These are phyloP conservation scores for Firmiana major DNA, from an alignment of 345 rosid genomes.

Conservation along the genomic window DNA sequence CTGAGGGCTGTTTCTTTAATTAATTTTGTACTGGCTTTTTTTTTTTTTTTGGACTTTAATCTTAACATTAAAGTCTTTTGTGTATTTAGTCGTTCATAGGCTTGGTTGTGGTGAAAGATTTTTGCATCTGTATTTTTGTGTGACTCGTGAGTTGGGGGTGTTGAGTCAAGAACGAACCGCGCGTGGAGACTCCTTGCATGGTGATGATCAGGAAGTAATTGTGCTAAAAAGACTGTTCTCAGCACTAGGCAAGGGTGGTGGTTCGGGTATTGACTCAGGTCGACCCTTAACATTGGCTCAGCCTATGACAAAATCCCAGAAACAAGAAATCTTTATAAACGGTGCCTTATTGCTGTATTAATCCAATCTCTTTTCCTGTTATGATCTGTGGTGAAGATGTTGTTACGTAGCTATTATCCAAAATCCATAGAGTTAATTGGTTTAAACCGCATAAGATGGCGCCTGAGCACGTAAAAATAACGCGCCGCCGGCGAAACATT, in stretches of 20 bases:
- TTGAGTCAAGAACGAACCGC: conserved; percentile 99
- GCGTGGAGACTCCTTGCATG: conserved; percentile 59
- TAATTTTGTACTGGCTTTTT: neutral
- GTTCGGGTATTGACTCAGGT: conserved; percentile 99
- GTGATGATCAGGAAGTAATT: too few species aligned
- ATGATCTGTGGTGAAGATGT: too few species aligned
- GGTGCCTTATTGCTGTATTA: neutral
- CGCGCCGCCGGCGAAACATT: neutral
- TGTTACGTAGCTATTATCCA: too few species aligned
- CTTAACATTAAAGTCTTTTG: conserved; percentile 1
- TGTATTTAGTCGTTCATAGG: conserved; percentile 6
- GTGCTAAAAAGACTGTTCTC: conserved; percentile 17
- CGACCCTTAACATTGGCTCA: conserved; percentile 39
- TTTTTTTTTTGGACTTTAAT: neutral
- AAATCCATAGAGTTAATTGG: too few species aligned
- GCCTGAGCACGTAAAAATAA: neutral
- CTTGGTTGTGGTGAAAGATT: neutral
- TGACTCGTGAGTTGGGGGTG: conserved; percentile 37
- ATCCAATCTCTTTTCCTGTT: neutral
- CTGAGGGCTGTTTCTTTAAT: neutral
- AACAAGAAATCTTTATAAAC: neutral
- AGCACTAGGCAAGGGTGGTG: conserved; percentile 74
- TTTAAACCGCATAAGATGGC: neutral
- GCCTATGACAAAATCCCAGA: neutral
- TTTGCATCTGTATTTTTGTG: neutral